A percentile compares a stretch with the other conserved stretches of the same genome.
Evolutionary conservation across 2,329 filamentous ascomycete species (phyloP).

Genomic region (Diplodia corticola): DNA sequence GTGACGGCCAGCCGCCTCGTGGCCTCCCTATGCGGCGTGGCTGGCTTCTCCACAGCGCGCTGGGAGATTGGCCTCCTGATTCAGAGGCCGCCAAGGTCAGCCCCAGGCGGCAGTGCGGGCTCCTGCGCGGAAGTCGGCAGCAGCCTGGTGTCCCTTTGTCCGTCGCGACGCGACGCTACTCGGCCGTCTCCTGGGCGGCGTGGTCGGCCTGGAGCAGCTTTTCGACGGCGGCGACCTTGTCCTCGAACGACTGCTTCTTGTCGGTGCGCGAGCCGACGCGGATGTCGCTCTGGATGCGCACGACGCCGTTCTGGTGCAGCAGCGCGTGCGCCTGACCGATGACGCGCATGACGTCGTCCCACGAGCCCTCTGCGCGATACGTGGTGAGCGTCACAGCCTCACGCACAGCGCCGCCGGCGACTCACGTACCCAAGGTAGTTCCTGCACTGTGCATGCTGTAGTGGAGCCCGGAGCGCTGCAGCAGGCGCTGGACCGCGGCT

Average conservation of each 20-base stretch:
- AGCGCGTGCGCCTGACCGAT: slow-evolving; percentile 44
- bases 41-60: slow-evolving; percentile 9
- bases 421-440: slow-evolving; percentile 73
- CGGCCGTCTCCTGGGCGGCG: neutral
- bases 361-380: slow-evolving; percentile 69
- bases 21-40: slow-evolving; percentile 7
- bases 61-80: slow-evolving; percentile 18
- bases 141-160: neutral
- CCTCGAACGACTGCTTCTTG: slow-evolving; percentile 76
- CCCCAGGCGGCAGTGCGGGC: neutral
- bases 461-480: slow-evolving; percentile 76
- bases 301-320: slow-evolving; percentile 41
- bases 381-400: neutral
- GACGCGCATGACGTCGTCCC: slow-evolving; percentile 78
- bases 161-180: neutral
- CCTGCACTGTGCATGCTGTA: slow-evolving; percentile 93
- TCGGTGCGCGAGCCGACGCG: slow-evolving; percentile 82
- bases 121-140: slow-evolving; percentile 7
- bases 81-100: slow-evolving; percentile 7
- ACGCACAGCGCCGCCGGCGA: neutral
- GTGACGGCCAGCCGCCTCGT: neutral
- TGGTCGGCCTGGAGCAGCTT: slow-evolving; percentile 7
- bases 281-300: slow-evolving; percentile 84
- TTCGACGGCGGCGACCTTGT: slow-evolving; percentile 68
- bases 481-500: slow-evolving; percentile 81